phyloP scores from a whole-genome alignment of 306 rosid genomes.

The Vigna nakashimae region DNA sequence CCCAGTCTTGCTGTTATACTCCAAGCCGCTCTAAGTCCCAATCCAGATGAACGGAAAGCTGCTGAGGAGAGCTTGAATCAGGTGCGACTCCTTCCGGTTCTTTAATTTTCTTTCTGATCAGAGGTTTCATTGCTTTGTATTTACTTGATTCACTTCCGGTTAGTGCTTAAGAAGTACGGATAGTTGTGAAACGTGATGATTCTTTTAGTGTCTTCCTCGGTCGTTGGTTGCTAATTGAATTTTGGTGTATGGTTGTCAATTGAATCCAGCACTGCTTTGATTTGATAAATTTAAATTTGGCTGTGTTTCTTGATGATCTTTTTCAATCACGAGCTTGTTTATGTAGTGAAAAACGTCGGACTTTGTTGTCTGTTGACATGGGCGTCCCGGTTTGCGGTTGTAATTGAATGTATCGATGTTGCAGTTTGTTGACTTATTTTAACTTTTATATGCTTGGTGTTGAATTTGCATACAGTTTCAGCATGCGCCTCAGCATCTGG shows the following conservation, averaged over 20 bases:
- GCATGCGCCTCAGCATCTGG: conserved; percentile 92
- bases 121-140: conserved; percentile 21
- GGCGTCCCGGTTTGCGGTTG: neutral
- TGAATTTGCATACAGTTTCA: conserved; percentile 66
- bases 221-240: neutral
- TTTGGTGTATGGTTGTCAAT: neutral
- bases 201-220: neutral
- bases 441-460: neutral
- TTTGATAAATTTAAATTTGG: neutral
- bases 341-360: neutral
- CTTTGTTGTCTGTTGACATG: neutral
- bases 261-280: neutral
- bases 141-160: neutral
- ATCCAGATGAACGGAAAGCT: conserved; percentile 90
- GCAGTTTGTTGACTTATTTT: conserved; percentile 11
- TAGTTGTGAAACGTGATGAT: neutral
- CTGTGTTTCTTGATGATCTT: neutral
- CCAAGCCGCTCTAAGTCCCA: conserved; percentile 93
- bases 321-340: neutral
- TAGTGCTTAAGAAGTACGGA: neutral
- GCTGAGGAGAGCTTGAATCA: conserved; percentile 92
- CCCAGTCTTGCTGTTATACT: conserved; percentile 75
- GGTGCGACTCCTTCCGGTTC: conserved; percentile 50
- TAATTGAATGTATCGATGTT: neutral
- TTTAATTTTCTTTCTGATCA: conserved; percentile 32